These are phyloP conservation scores for Punctularia strigosozonata DNA, from an alignment of 768 basidiomycete species.

Conservation along the genomic window DNA sequence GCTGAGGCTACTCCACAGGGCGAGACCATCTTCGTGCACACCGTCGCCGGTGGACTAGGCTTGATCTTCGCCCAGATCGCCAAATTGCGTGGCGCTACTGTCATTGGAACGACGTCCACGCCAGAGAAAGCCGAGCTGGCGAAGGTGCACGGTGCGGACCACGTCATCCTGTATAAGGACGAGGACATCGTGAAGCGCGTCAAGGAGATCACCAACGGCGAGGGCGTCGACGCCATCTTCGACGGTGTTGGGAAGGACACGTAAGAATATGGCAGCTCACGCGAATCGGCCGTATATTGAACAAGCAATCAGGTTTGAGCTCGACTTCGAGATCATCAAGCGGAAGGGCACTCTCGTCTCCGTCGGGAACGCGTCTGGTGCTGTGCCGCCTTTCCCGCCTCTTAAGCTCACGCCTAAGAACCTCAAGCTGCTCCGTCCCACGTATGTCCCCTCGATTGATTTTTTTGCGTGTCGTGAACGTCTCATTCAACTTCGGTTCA, in stretches of 20 bases:
- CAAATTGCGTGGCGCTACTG: slow-evolving; percentile 65
- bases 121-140: slow-evolving; percentile 75
- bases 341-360: slow-evolving; percentile 82
- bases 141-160: slow-evolving; percentile 66
- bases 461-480: too few relatives aligned
- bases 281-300: neutral
- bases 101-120: slow-evolving; percentile 90
- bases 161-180: slow-evolving; percentile 73
- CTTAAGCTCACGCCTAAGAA: slow-evolving; percentile 73
- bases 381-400: slow-evolving; percentile 62
- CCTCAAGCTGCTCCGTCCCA: slow-evolving; percentile 58
- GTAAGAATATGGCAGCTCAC: slow-evolving; percentile 27
- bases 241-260: slow-evolving; percentile 98
- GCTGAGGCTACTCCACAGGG: too few relatives aligned
- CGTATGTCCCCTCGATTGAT: slow-evolving; percentile 26
- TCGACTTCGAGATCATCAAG: slow-evolving; percentile 66
- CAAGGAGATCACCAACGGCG: slow-evolving; percentile 61
- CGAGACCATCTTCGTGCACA: slow-evolving; percentile 77
- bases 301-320: slow-evolving; percentile 45
- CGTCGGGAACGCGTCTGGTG: slow-evolving; percentile 83
- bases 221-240: slow-evolving; percentile 78
- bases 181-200: slow-evolving; percentile 69
- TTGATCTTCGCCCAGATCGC: slow-evolving; percentile 58
- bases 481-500: slow-evolving; percentile 24
- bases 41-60: slow-evolving; percentile 85